Conservation (phyloP, 768 basidiomycete species). For the Podaxis carcinomalis region DNA sequence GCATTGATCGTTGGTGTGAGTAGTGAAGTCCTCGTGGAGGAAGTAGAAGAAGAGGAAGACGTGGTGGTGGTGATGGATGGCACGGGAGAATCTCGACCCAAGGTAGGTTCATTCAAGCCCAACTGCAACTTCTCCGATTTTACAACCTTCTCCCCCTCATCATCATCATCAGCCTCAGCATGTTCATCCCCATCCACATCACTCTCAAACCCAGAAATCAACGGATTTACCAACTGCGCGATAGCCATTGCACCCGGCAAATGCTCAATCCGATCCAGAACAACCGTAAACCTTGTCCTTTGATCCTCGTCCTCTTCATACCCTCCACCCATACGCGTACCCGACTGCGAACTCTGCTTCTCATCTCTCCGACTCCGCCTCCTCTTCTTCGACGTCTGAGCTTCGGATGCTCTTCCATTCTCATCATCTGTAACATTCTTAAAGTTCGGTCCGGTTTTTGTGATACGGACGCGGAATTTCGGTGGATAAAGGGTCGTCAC, state of each 20-base stretch:
- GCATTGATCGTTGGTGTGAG: conserved; percentile 49
- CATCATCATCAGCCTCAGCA: background rate
- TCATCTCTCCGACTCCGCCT: background rate
- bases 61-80: background rate
- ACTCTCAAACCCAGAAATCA: conserved; percentile 13
- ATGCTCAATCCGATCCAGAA: conserved; percentile 89
- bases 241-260: conserved; percentile 88
- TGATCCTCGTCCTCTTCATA: conserved; percentile 13
- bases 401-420: conserved; percentile 7
- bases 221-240: conserved; percentile 69
- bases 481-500: conserved; percentile 67
- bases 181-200: background rate
- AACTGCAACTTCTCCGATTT: background rate
- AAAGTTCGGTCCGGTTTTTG: conserved; percentile 43
- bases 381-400: conserved; percentile 3
- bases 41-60: background rate
- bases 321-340: background rate
- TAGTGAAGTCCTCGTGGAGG: background rate
- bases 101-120: background rate
- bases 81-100: background rate
- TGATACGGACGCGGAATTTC: conserved; percentile 45
- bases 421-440: conserved; percentile 39
- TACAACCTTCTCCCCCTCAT: background rate
- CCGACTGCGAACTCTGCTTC: background rate
- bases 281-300: conserved; percentile 71